A percentile compares a stretch with the other conserved stretches of the same genome.
Evolutionary conservation across 441 rosid genomes (phyloP).

Genomic region (Populus hybrid): DNA sequence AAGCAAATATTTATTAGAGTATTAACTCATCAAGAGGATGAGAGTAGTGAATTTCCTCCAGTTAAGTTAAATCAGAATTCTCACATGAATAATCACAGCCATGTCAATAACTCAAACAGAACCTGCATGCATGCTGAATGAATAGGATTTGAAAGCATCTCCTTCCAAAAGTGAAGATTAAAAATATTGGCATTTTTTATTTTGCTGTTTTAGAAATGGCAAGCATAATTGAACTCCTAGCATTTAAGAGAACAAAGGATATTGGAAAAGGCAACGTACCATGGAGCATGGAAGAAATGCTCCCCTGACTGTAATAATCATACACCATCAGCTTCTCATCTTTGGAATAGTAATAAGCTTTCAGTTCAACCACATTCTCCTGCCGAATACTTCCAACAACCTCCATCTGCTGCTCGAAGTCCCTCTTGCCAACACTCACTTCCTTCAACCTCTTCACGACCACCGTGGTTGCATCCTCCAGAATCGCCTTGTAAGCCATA

Average conservation of each 20-base stretch:
- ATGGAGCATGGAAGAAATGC: conserved; percentile 76
- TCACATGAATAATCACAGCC: neutral
- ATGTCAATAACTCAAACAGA: conserved; percentile 5
- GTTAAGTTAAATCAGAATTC: neutral
- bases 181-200: conserved; percentile 8
- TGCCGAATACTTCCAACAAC: conserved; percentile 72
- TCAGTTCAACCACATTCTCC: conserved; percentile 75
- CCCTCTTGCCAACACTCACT: conserved; percentile 70
- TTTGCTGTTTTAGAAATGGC: neutral
- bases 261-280: conserved; percentile 41
- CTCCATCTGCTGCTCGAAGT: conserved; percentile 95
- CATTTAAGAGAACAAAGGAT: neutral
- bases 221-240: neutral
- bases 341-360: conserved; percentile 87
- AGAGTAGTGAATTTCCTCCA: neutral
- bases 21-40: neutral
- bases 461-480: conserved; percentile 80
- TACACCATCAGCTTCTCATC: conserved; percentile 96
- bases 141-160: neutral
- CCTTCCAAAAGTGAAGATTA: conserved; percentile 16
- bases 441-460: conserved; percentile 94
- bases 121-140: neutral
- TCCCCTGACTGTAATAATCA: conserved; percentile 68
- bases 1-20: neutral
- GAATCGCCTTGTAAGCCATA: conserved; percentile 76